These are phyloP conservation scores for Leishmania gerbilli DNA, from an alignment of 208 protist genomes.

Conservation along the genomic window DNA sequence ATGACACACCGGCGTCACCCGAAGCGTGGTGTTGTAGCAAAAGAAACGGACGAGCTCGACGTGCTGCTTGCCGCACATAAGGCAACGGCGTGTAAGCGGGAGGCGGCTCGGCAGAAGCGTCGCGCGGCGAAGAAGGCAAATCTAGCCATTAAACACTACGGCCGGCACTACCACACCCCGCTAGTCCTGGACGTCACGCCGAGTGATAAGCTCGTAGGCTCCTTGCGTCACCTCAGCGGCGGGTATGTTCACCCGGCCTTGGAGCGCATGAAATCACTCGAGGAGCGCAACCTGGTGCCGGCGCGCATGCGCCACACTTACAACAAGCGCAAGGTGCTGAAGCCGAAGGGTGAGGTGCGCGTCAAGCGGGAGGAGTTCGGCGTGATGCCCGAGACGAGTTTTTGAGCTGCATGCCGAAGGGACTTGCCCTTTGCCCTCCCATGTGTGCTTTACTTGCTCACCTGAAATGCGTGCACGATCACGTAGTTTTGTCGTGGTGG, in stretches of 20 bases:
- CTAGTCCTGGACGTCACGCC: constrained; percentile 76
- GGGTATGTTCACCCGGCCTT: constrained; percentile 72
- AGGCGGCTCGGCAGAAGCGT: constrained; percentile 41
- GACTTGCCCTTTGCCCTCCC: constrained; percentile 1
- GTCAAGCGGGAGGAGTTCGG: constrained; percentile 86
- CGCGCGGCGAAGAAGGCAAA: constrained; percentile 63
- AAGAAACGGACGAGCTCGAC: constrained; percentile 66
- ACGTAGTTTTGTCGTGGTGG: neutral
- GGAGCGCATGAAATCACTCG: constrained; percentile 90
- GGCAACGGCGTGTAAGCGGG: constrained; percentile 40
- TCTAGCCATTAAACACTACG: constrained; percentile 78
- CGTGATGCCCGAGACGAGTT: constrained; percentile 74
- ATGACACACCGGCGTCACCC: constrained; percentile 81
- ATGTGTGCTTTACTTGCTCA: neutral
- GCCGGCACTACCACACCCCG: constrained; percentile 82
- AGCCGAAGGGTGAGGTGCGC: constrained; percentile 86
- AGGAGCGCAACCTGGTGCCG: constrained; percentile 90
- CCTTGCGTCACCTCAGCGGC: constrained; percentile 77
- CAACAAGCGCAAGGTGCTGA: constrained; percentile 89
- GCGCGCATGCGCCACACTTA: constrained; percentile 87
- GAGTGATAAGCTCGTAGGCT: constrained; percentile 74
- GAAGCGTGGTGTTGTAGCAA: constrained; percentile 43
- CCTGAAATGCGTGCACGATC: neutral
- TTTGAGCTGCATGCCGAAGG: constrained; percentile 34
- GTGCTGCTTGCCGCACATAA: constrained; percentile 45